Conservation (phyloP, 2,329 filamentous ascomycete genomes). For the Fusarium coffeatum region DNA sequence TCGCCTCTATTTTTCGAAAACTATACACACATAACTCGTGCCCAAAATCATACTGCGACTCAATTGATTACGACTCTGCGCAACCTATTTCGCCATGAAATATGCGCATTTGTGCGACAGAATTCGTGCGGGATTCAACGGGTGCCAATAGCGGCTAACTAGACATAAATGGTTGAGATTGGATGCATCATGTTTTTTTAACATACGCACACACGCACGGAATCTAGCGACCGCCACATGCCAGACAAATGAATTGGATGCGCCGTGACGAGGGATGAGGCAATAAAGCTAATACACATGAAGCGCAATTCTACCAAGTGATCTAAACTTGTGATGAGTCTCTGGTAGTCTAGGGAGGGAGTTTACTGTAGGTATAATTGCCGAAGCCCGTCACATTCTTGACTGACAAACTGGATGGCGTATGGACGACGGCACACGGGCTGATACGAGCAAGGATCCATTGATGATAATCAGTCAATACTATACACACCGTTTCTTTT, state of each 20-base stretch:
- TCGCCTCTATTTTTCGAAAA: neutral
- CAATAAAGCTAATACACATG: conserved; percentile 17
- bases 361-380: conserved; percentile 21
- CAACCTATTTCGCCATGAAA: conserved; percentile 30
- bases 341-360: neutral
- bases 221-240: conserved; percentile 43
- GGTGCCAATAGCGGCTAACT: conserved; percentile 30
- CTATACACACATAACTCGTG: neutral
- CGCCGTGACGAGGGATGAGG: conserved; percentile 34
- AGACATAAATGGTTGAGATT: conserved; percentile 20
- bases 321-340: conserved; percentile 4
- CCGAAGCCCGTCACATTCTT: conserved; percentile 35
- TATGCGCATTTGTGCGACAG: conserved; percentile 36
- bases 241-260: conserved; percentile 32
- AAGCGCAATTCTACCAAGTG: conserved; percentile 15
- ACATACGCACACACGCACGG: conserved; percentile 25
- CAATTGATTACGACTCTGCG: conserved; percentile 11
- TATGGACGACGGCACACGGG: conserved; percentile 9
- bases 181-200: conserved; percentile 27
- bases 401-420: conserved; percentile 1
- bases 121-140: conserved; percentile 37
- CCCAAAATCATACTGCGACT: neutral
- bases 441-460: conserved; percentile 7
- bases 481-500: conserved; percentile 43
- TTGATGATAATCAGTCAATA: conserved; percentile 11